Conservation (phyloP, 805 yeast genomes). For the Candida jianshihensis region DNA sequence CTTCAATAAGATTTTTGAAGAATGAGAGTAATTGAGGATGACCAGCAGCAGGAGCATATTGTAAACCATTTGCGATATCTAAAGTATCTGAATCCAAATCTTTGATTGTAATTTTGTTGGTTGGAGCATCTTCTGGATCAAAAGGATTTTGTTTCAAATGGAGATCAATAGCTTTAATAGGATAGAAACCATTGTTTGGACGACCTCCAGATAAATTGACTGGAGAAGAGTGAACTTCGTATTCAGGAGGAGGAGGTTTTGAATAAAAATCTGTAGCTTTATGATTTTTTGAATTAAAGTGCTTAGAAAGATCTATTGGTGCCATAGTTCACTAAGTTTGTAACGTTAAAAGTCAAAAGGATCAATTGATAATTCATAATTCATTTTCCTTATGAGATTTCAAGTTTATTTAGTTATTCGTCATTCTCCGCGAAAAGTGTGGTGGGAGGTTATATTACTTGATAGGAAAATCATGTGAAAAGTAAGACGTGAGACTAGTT, state of each 20-base stretch:
- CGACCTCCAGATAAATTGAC: constrained; percentile 52
- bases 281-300: constrained; percentile 1
- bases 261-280: constrained; percentile 5
- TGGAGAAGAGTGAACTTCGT: constrained; percentile 36
- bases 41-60: constrained; percentile 80
- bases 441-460: no score
- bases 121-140: neutral
- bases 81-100: constrained; percentile 21
- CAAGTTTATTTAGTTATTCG: no score
- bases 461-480: no score
- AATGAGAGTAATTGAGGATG: constrained; percentile 58
- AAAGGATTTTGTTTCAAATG: constrained; percentile 29
- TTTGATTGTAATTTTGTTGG: neutral
- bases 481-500: no score
- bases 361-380: no score
- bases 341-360: no score
- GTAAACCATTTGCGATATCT: constrained; percentile 68
- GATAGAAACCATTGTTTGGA: constrained; percentile 58
- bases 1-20: constrained; percentile 39
- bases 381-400: no score
- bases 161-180: constrained; percentile 44
- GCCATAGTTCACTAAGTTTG: neutral
- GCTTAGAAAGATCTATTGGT: constrained; percentile 1
- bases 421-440: no score
- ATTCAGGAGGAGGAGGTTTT: constrained; percentile 9